Percentiles rank a stretch among this genome's conserved stretches.
These are phyloP conservation scores for Candida silvicultrix DNA, from an alignment of 805 yeast species.

Conservation along the genomic window DNA sequence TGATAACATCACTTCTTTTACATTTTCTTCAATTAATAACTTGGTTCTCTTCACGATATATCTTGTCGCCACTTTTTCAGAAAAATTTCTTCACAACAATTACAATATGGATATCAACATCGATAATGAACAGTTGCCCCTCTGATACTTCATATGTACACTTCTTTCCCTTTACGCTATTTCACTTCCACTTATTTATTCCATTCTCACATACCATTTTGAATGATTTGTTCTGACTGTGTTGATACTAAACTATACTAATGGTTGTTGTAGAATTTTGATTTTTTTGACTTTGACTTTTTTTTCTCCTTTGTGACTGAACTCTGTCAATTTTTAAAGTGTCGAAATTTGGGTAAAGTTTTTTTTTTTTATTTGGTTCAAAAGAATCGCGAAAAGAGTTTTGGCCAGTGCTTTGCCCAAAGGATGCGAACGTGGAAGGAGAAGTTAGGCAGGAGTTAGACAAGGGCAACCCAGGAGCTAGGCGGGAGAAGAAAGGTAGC, in stretches of 20 bases:
- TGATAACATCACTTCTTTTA: too few species aligned
- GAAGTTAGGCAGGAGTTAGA: too few species aligned
- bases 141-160: too few species aligned
- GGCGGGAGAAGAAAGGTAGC: too few species aligned
- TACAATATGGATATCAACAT: not conserved
- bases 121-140: too few species aligned
- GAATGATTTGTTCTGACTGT: slow-evolving; percentile 19
- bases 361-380: too few species aligned
- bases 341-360: too few species aligned
- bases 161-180: not conserved
- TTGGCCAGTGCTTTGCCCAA: too few species aligned
- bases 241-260: not conserved
- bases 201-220: slow-evolving; percentile 40
- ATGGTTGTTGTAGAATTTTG: slow-evolving; percentile 1
- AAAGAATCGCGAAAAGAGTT: too few species aligned
- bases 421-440: too few species aligned
- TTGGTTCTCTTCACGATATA: not conserved
- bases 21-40: too few species aligned
- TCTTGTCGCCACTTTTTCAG: not conserved
- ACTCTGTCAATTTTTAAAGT: not conserved
- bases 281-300: not conserved
- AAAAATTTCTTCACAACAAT: not conserved
- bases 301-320: not conserved
- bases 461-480: too few species aligned
- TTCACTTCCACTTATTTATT: not conserved